Evolutionary conservation across 495 filamentous ascomycete genomes (phyloP).

Genomic region (Massariosphaeria phaeospora): DNA sequence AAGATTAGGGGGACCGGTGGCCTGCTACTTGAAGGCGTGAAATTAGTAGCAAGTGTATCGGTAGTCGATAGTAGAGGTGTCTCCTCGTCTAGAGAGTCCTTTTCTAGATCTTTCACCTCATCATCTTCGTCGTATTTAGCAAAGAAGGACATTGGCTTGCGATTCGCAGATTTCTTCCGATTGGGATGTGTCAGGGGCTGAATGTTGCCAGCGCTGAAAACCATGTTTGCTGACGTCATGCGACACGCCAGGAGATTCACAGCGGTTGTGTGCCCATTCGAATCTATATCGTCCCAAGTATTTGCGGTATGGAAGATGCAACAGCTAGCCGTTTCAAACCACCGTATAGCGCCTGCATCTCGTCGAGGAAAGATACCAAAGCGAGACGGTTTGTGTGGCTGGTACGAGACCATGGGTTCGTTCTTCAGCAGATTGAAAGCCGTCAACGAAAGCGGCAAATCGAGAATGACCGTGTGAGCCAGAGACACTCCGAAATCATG

Average conservation of each 20-base stretch:
- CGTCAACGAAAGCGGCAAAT: slow-evolving; percentile 60
- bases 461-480: slow-evolving; percentile 58
- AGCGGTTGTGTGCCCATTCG: slow-evolving; percentile 25
- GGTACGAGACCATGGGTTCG: slow-evolving; percentile 52
- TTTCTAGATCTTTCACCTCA: not conserved
- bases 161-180: not conserved
- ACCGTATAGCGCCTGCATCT: slow-evolving; percentile 49
- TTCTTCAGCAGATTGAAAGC: slow-evolving; percentile 52
- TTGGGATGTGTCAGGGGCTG: slow-evolving; percentile 38
- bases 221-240: slow-evolving; percentile 53
- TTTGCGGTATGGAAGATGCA: slow-evolving; percentile 66
- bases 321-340: slow-evolving; percentile 61
- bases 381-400: slow-evolving; percentile 49
- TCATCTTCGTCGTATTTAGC: slow-evolving; percentile 35
- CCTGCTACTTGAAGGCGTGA: too few species aligned
- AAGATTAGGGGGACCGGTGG: not conserved
- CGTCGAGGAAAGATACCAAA: slow-evolving; percentile 61
- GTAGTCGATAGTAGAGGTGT: not conserved
- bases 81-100: not conserved
- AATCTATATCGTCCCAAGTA: slow-evolving; percentile 50
- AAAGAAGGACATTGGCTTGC: slow-evolving; percentile 36
- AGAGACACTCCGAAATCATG: slow-evolving; percentile 64
- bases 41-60: not conserved
- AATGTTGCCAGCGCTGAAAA: slow-evolving; percentile 57
- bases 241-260: slow-evolving; percentile 61